Conservation (phyloP, 2,329 filamentous ascomycete genomes). For the Emmonsia crescens region DNA sequence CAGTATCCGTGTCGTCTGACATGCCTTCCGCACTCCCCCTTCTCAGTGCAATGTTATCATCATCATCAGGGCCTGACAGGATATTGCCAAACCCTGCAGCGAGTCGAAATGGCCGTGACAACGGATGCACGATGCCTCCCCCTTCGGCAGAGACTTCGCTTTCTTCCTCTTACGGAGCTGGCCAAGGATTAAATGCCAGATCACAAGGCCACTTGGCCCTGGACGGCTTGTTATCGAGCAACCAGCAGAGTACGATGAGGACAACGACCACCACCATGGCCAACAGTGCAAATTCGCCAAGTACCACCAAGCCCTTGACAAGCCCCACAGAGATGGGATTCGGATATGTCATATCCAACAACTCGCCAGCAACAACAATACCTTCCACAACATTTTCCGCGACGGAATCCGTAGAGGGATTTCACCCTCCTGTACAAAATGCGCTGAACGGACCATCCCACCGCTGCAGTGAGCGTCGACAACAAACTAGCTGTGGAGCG, state of each 20-base stretch:
- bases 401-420: background rate
- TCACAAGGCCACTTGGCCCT: constrained; percentile 10
- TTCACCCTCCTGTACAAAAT: background rate
- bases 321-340: background rate
- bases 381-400: background rate
- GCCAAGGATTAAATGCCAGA: constrained; percentile 14
- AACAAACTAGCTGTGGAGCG: background rate
- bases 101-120: constrained; percentile 14
- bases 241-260: constrained; percentile 15
- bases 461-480: background rate
- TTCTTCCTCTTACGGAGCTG: constrained; percentile 11
- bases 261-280: constrained; percentile 9
- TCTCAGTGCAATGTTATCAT: constrained; percentile 16
- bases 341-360: background rate
- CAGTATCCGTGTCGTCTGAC: constrained; percentile 18
- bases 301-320: background rate
- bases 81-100: constrained; percentile 26
- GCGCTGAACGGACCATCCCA: background rate
- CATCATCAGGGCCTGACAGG: constrained; percentile 21
- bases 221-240: constrained; percentile 10
- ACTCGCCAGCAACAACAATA: background rate
- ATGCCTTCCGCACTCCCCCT: constrained; percentile 17
- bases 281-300: background rate
- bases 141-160: constrained; percentile 7
- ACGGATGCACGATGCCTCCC: constrained; percentile 11